Evolutionary conservation across 768 basidiomycete species (phyloP), one percentile per base, ranked within the genome.

Genomic region (Daedaleopsis nitida): DNA sequence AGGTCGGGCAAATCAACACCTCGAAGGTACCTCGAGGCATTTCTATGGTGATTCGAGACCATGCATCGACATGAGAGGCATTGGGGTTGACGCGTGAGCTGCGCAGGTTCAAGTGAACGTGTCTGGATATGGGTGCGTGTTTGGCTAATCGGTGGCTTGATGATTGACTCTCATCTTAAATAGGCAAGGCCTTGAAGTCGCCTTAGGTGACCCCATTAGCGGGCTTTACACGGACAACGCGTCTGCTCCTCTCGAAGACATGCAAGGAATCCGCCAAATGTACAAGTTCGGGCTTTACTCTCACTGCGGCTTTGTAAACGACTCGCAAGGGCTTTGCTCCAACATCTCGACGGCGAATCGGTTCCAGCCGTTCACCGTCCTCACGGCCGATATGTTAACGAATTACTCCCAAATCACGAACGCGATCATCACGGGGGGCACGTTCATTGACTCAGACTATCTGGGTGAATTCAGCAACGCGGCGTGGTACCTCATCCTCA

Each of bases 1-100:
- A 93, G 91, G 84, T 92, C 59, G 91, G 88, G 61, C 92, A 93
- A 82, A 91, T 88, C 70, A 92, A 86, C 72, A 88, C 88, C 54
- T 86, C 89, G 16, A 79, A 78, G 37, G 85, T 92, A 35, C 89
- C 91, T 59, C 83, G 84, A 59, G 82, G 80, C 58, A 85, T 93
- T 56, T 82, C 85, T 56, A 88, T 93, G 89, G 91, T 91, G 72
- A 75, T 72, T 65, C 54, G 53, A 66, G 44, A 23, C 51, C 44
- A 64, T 47, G 55, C 44, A 47, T 55, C 59, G 50, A 60, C 62
- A 47, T 55, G 53, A 58, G 8, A 53, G 42, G 69, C 52, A 73
- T 66, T 64, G 51, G 27, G 54, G 44, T 66, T 69, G 65, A 68
- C 65, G 54, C 55, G 52, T 66, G 57, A 43, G 50, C 35, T 35